Percentiles rank a stretch among this genome's conserved stretches.
Evolutionary conservation across 2,329 filamentous ascomycete genomes (phyloP).

Genomic region (Alternaria sp.): DNA sequence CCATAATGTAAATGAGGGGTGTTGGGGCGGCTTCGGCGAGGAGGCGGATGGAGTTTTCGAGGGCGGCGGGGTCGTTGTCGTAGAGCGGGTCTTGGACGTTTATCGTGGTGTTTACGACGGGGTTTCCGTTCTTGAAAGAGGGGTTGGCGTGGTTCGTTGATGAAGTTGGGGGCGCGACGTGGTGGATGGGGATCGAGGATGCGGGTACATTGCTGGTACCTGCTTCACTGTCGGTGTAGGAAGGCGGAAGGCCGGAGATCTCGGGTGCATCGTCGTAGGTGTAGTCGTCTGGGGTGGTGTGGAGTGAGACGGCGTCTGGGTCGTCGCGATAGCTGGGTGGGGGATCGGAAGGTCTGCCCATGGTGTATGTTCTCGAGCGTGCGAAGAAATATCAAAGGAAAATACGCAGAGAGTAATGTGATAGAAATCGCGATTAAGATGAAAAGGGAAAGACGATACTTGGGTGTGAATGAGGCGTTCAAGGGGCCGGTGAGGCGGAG

Average conservation of each 20-base stretch:
- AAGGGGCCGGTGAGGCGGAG: constrained; percentile 30
- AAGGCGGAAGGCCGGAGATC: constrained; percentile 39
- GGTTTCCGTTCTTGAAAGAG: constrained; percentile 34
- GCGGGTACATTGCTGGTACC: constrained; percentile 11
- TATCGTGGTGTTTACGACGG: constrained; percentile 32
- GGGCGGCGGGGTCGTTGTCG: constrained; percentile 41
- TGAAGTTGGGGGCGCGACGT: constrained; percentile 34
- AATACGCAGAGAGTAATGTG: neutral
- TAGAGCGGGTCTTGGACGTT: constrained; percentile 40
- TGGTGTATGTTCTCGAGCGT: constrained; percentile 13
- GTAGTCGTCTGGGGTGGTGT: constrained; percentile 49
- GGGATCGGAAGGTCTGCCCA: constrained; percentile 38
- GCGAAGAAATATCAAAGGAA: neutral
- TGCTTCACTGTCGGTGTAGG: constrained; percentile 46
- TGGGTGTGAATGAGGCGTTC: constrained; percentile 12
- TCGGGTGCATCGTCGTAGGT: constrained; percentile 47
- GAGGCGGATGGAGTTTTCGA: constrained; percentile 36
- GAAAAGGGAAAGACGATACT: constrained; percentile 5
- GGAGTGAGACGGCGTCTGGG: constrained; percentile 48
- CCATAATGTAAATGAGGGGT: constrained; percentile 49
- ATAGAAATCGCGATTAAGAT: neutral
- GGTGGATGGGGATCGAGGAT: constrained; percentile 25
- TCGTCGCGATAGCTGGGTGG: constrained; percentile 43
- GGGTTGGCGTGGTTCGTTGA: constrained; percentile 37
- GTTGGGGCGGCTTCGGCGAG: constrained; percentile 38